phyloP scores from a whole-genome alignment of 1,284 basidiomycete genomes.

The Cutaneotrichosporon mucoides region DNA sequence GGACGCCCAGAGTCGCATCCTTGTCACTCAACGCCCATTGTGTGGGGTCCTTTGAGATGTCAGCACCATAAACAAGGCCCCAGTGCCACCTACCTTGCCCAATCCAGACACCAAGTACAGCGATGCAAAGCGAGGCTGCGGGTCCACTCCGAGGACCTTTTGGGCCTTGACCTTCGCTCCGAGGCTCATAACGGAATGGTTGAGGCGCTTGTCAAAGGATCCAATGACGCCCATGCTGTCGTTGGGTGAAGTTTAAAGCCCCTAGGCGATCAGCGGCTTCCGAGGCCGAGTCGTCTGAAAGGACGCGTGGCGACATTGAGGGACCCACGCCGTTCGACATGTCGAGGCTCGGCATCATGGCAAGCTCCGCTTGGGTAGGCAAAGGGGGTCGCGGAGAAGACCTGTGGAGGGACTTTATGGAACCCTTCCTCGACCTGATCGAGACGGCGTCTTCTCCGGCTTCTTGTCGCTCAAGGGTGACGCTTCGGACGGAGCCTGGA shows the following conservation, averaged over 20 bases:
- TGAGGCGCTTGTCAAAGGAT: conserved; percentile 18
- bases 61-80: background rate
- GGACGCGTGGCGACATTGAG: background rate
- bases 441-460: conserved; percentile 16
- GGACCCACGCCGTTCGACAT: background rate
- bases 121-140: conserved; percentile 46
- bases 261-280: conserved; percentile 14
- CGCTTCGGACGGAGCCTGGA: conserved; percentile 16
- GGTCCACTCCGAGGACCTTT: conserved; percentile 33
- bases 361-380: conserved; percentile 1
- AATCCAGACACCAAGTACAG: conserved; percentile 54
- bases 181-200: conserved; percentile 17
- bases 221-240: conserved; percentile 18
- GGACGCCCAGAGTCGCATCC: conserved; percentile 75
- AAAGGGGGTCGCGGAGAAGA: background rate
- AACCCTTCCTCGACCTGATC: conserved; percentile 8
- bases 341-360: conserved; percentile 1
- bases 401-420: background rate
- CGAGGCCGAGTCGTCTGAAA: background rate
- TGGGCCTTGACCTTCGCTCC: conserved; percentile 30
- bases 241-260: conserved; percentile 4
- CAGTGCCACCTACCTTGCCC: conserved; percentile 44
- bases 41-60: conserved; percentile 25
- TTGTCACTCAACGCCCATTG: conserved; percentile 88
- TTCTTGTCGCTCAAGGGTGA: conserved; percentile 7